These are phyloP conservation scores for Didymella exigua DNA, from an alignment of 2,329 filamentous ascomycete genomes.

Conservation along the genomic window DNA sequence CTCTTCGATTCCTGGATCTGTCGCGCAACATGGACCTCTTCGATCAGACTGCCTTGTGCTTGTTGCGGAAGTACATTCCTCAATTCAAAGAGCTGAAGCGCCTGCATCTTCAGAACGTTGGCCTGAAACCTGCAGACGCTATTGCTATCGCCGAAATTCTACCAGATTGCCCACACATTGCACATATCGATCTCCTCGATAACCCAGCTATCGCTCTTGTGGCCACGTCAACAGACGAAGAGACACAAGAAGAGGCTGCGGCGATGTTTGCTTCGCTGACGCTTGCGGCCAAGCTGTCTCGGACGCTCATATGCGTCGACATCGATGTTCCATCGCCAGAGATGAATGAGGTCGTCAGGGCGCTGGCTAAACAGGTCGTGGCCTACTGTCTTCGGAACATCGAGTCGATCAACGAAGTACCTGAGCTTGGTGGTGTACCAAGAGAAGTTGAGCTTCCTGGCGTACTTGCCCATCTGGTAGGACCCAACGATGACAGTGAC, in stretches of 20 bases:
- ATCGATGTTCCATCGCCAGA: constrained; percentile 83
- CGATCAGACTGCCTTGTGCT: constrained; percentile 73
- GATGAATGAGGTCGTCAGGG: constrained; percentile 89
- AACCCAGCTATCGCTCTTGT: constrained; percentile 75
- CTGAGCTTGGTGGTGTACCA: constrained; percentile 58
- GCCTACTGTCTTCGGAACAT: constrained; percentile 93
- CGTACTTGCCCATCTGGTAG: constrained; percentile 84
- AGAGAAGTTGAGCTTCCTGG: constrained; percentile 72
- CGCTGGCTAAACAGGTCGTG: constrained; percentile 90
- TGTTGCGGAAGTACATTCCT: constrained; percentile 83
- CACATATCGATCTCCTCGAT: constrained; percentile 84
- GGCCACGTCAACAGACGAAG: constrained; percentile 76
- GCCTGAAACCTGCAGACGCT: constrained; percentile 82
- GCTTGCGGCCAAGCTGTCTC: constrained; percentile 82
- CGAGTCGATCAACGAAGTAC: constrained; percentile 74
- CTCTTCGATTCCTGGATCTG: constrained; percentile 87
- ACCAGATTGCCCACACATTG: constrained; percentile 79
- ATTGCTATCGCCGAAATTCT: constrained; percentile 91
- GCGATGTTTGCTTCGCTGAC: constrained; percentile 91
- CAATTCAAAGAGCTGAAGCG: constrained; percentile 78
- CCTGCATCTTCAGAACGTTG: constrained; percentile 84
- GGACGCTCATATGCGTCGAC: constrained; percentile 84
- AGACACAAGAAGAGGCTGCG: constrained; percentile 87
- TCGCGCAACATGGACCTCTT: constrained; percentile 89
- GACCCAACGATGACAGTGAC: constrained; percentile 63